These are phyloP conservation scores for Talaromyces wortmannii DNA, from an alignment of 495 filamentous ascomycete species.

Conservation along the genomic window DNA sequence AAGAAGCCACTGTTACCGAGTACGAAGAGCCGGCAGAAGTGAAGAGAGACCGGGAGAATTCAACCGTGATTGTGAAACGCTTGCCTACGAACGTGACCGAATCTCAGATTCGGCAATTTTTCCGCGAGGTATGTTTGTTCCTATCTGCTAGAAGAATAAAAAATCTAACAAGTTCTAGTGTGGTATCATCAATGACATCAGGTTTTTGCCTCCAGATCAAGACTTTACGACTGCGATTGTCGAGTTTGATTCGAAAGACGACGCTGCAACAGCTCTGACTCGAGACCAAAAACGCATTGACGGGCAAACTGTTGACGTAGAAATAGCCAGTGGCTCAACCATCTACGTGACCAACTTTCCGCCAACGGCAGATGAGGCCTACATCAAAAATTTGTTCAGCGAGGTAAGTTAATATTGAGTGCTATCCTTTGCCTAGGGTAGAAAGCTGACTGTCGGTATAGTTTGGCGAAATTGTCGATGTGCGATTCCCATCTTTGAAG, in stretches of 20 bases:
- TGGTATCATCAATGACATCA: slow-evolving; percentile 72
- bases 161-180: slow-evolving; percentile 35
- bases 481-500: slow-evolving; percentile 88
- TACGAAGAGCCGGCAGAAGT: slow-evolving; percentile 29
- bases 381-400: slow-evolving; percentile 69
- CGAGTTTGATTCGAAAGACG: slow-evolving; percentile 76
- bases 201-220: slow-evolving; percentile 50
- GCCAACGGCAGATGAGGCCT: slow-evolving; percentile 73
- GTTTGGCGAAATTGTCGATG: slow-evolving; percentile 74
- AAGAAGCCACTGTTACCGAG: slow-evolving; percentile 26
- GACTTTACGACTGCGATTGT: slow-evolving; percentile 65
- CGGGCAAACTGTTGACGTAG: slow-evolving; percentile 62
- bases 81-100: slow-evolving; percentile 63
- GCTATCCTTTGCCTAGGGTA: slow-evolving; percentile 11
- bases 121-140: slow-evolving; percentile 57
- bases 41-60: slow-evolving; percentile 84
- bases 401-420: slow-evolving; percentile 23
- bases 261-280: slow-evolving; percentile 72
- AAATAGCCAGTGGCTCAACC: slow-evolving; percentile 65
- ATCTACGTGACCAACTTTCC: slow-evolving; percentile 91
- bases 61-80: slow-evolving; percentile 72
- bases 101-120: slow-evolving; percentile 75
- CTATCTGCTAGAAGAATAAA: slow-evolving; percentile 7
- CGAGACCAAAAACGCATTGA: slow-evolving; percentile 71
- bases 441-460: slow-evolving; percentile 6